Evolutionary conservation across 2,329 filamentous ascomycete genomes (phyloP), one percentile per base, ranked within the genome.

Genomic region (Alternaria gansuensis): DNA sequence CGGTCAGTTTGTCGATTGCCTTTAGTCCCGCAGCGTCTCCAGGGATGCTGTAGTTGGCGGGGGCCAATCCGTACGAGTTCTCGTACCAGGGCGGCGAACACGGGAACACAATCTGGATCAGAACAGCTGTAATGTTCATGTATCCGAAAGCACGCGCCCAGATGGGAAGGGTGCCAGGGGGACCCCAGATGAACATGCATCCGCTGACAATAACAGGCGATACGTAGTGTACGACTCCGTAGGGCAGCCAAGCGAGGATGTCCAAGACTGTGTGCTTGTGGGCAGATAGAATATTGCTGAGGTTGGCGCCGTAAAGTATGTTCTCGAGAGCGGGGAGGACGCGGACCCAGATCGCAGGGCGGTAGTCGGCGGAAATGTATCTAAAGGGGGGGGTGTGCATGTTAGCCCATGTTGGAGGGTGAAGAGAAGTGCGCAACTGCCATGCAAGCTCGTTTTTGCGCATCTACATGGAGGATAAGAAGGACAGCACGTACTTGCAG

Each of bases 31-130:
- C 94, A 1, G 94, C 93, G 44, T 92, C 94, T 49, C 94, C 94
- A 43, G 87, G 84, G 84, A 98, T 96, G 45, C 90, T 91, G 80
- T 97, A 97, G 70, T 95, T 92, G 48, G 94, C 94, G 2, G 94
- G 93, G 29, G 92, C 92, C 51, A 97, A 82, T 14, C 94, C 94
- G 77, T 97, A 92, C 71, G 91, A 84, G 78, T 95, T 96, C 83
- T 97, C 94, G 74, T 97, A 98, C 94, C 94, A 98, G 1, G 94
- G 94, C 26, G 94, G 92, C 24, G 93, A 95, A 82, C 94, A 97
- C 1, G 94, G 94, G 79, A 97, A 96, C 62, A 93, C 79, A 53
- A 97, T 84, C 80, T 97, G 93, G 65, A 96, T 93, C 31, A 89
- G 87, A 56, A 97, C 94, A 52, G 93, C 94, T 11, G 89, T 82